Base-by-base conservation (phyloP, 1,139 yeast genomes). In the Blastobotrys petasosporus region DNA sequence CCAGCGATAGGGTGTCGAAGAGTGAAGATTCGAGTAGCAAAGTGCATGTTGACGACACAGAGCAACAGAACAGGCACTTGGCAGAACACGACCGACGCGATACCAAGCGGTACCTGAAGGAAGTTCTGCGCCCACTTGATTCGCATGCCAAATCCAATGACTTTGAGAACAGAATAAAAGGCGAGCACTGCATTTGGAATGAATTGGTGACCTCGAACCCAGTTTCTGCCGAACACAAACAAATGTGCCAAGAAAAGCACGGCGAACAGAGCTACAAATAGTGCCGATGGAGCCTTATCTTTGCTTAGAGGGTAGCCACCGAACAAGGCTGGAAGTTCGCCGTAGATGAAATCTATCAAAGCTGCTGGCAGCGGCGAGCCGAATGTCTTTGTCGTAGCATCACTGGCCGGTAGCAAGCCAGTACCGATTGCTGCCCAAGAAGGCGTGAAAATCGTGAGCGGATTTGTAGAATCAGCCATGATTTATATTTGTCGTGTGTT, bases 1-100 rank as follows among this genome's bases (percentile, higher is more conserved):
- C 92, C 94, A 25, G 84, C 77, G 40, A 79, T 82, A 2, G 94
- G 94, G 59, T 85, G 94, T 60, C 85, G 71, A 87, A 92, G 82
- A 5, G 92, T 82, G 66, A 83, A 83, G 36, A 85, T 71, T 56
- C 94, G 74, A 62, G 84, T 92, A 4, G 88, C 88, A 51, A 84
- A 68, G 41, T 83, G 75, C 64, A 83, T 73, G 59, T 82, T 56
- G 39, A 80, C 74, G 2, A 80, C 71, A 39, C 57, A 57, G 37
- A 61, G 42, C 41, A 50, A 16, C 80, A 82, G 50, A 31, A 60
- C 63, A 1, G 70, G 63, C 4, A 82, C 65, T 51, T 82, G 74
- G 39, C 75, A 62, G 50, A 84, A 74, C 30, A 83, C 78, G 41
- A 75, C 79, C 30, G 82, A 71, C 2, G 84, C 71, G 43, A 85